Percentiles rank a stretch among this genome's conserved stretches.
Evolutionary conservation across 345 rosid species (phyloP).

Genomic region (Linum trigynum): DNA sequence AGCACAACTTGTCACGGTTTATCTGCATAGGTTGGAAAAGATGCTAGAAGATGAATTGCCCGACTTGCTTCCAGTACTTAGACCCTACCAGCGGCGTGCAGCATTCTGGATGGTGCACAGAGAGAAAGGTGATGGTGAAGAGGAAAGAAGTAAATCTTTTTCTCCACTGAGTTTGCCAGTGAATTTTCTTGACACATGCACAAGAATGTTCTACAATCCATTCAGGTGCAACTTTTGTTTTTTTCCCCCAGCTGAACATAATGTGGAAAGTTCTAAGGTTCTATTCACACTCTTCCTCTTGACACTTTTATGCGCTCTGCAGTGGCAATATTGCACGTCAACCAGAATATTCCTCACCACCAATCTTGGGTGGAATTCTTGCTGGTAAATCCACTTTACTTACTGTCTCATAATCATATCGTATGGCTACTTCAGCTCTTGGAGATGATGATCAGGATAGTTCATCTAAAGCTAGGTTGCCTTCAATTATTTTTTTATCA

Average conservation of each 20-base stretch:
- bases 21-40: conserved; percentile 40
- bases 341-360: conserved; percentile 42
- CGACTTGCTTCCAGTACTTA: conserved; percentile 67
- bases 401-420: background rate
- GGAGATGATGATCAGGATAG: background rate
- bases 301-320: conserved; percentile 21
- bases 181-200: conserved; percentile 50
- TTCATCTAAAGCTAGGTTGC: background rate
- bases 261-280: background rate
- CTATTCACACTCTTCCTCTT: background rate
- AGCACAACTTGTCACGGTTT: background rate
- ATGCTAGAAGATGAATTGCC: conserved; percentile 57
- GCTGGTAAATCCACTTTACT: conserved; percentile 52
- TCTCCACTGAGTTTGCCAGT: conserved; percentile 66
- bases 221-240: conserved; percentile 49
- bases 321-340: conserved; percentile 75
- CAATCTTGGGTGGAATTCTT: conserved; percentile 83
- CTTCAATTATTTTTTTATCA: no score
- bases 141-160: conserved; percentile 33
- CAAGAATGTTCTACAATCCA: conserved; percentile 85
- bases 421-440: background rate
- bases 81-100: conserved; percentile 94
- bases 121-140: conserved; percentile 54
- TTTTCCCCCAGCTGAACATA: background rate
- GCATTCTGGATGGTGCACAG: conserved; percentile 87